Conservation (phyloP, 106 monocot species). For the Posidonia australis region DNA sequence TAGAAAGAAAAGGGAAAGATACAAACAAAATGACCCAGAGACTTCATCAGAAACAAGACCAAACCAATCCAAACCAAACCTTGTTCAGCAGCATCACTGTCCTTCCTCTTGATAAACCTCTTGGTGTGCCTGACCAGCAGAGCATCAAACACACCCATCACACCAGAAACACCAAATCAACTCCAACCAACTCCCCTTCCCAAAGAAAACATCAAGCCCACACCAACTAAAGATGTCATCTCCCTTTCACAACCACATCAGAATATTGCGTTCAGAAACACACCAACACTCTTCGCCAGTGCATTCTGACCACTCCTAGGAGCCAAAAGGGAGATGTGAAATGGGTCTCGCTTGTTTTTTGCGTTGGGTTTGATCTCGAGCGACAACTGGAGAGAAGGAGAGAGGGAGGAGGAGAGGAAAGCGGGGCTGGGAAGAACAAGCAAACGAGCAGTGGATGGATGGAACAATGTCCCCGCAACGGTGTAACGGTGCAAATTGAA, state of each 20-base stretch:
- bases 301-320: neutral
- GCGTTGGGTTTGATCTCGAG: no score
- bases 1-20: neutral
- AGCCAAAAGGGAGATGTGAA: neutral
- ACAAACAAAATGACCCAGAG: neutral
- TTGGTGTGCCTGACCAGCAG: constrained; percentile 22
- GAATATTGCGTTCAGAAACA: neutral
- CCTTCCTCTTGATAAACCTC: constrained; percentile 52
- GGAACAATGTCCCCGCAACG: no score
- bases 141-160: constrained; percentile 33
- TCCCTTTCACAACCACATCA: constrained; percentile 1
- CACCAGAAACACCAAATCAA: neutral
- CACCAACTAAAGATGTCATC: neutral
- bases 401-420: no score
- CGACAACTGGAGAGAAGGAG: no score
- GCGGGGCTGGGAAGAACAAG: no score
- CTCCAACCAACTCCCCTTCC: neutral
- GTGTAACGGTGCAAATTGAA: no score
- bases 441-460: no score
- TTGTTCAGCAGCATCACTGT: constrained; percentile 48
- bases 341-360: neutral
- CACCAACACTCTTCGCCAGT: neutral
- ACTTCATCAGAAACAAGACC: neutral
- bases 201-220: neutral
- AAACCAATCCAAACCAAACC: constrained; percentile 15